A percentile compares a stretch with the other conserved stretches of the same genome.
Evolutionary conservation across 495 filamentous ascomycete genomes (phyloP).

Genomic region (Penicilliopsis zonata): DNA sequence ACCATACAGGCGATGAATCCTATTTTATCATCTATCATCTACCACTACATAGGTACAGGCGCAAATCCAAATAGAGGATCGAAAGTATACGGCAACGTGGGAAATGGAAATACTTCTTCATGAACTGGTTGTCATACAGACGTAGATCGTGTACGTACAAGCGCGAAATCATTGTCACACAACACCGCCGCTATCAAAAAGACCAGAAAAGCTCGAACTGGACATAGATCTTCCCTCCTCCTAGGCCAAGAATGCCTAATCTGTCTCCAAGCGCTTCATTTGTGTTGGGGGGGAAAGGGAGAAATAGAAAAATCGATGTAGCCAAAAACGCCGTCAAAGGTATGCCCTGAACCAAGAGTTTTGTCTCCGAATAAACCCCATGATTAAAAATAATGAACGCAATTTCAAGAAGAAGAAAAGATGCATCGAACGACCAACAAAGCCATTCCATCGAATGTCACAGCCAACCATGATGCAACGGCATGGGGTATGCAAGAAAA

Average conservation of each 20-base stretch:
- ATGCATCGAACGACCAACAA: no score
- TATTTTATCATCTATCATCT: no score
- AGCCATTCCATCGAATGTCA: not conserved
- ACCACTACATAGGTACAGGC: no score
- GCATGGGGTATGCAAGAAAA: conserved; percentile 9
- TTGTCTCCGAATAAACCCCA: conserved; percentile 7
- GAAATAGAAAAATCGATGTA: no score
- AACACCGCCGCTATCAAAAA: conserved; percentile 3
- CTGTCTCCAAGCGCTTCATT: no score
- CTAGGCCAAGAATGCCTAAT: no score
- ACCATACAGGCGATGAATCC: no score
- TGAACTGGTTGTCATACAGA: conserved; percentile 13
- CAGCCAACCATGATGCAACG: conserved; percentile 2
- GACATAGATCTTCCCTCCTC: no score
- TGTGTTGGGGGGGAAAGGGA: no score
- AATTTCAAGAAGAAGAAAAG: conserved; percentile 4
- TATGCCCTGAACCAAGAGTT: conserved; percentile 4
- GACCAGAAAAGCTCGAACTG: not conserved
- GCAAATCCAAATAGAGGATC: no score
- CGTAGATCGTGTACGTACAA: conserved; percentile 14
- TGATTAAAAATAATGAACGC: conserved; percentile 1
- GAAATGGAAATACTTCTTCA: no score
- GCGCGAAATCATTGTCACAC: conserved; percentile 2
- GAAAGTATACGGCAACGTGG: no score
- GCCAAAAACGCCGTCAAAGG: conserved; percentile 7